Base-by-base conservation (phyloP, 2,329 filamentous ascomycete species). In the Hymenotorrendiella dingleyae region DNA sequence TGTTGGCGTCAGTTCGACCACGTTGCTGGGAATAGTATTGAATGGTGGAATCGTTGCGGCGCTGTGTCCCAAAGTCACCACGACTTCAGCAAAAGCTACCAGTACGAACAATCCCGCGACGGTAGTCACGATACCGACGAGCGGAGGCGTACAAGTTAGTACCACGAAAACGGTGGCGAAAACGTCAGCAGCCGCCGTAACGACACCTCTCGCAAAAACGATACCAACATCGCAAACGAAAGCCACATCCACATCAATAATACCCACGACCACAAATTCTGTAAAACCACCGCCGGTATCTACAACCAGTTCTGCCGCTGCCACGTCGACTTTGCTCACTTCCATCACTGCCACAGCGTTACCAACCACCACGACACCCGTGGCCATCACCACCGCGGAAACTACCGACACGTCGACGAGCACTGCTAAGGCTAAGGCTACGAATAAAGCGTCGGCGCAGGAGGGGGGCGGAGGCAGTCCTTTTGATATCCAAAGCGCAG, bases 1-100 rank as follows among this genome's bases (percentile, higher is more conserved):
- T 11, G 47, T 53, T 4, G 21, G 14, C 16, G 55, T 55, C 6
- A 54, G 27, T 35, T 29, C 54, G 11, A 55, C 43, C 28, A 52
- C 55, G 11, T 42, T 62, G 20, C 36, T 62, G n/a, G 59, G 57
- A n/a, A 57, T 59, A 12, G 48, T 60, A 2, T 42, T 52, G 45
- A 49, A 33, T 38, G 58, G 59, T 36, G 54, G 51, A n/a, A 56
- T 61, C 21, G 40, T 60, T 17, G 32, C 23, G 33, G 55, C 56
- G 19, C 37, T 62, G 11, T 62, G 59, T 40, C 53, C 54, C 38
- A 23, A 36, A 42, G 33, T 35, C 40, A n/a, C 49, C 19, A 47
- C 45, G 12, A 45, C 42, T 11, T 34, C 40, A 28, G 44, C 24
- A 8, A 36, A 30, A 23, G 26, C 38, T n/a, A 4, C 33, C 4